Base-by-base conservation (phyloP, 78 protist genomes). In the Pelomyxa schiedti region DNA sequence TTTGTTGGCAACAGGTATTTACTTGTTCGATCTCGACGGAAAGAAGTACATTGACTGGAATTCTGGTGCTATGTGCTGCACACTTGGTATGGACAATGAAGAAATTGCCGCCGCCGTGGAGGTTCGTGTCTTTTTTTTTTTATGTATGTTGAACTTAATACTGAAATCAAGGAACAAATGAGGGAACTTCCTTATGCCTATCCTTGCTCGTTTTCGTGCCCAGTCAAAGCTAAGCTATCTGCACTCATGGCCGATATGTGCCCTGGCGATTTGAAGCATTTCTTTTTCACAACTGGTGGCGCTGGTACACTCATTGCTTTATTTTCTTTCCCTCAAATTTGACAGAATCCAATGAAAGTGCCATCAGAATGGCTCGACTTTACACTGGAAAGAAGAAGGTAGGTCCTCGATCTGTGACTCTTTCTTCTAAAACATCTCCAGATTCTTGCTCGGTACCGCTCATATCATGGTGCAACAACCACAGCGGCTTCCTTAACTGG, bases 21-120 rank as follows among this genome's bases (percentile, higher is more conserved):
- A 73, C 72, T 75, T 83, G 26, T 77, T 68, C 53, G 88, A 78
- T 24, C 39, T 53, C 1, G 73, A 70, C 38, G 88, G 88, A 41
- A 78, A 78, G 73, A 66, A 73, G 73, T 83, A 72, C 66, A 47
- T 83, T 37, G 88, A 83, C 77, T 83, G 79, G 75, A 83, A 75
- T 69, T 83, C 88, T 63, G 82, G 75, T 29, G 88, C 88, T 9
- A 72, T 83, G 79, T 83, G 88, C 73, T 63, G 82, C 8, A 83
- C 77, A 73, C 67, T 83, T 1, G 88, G 88, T 1, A 77, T 78
- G 58, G 69, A 74, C 41, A 83, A 79, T 42, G 84, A 83, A 42
- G 58, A 75, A 39, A 80, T 69, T 24, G 88, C 79, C 0, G 69
- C 74, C 41, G 72, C 65, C 41, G 80, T 81, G 0, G 79, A n/a